Conservation (phyloP, 1,139 yeast genomes). For the Debaryomyces fabryi region DNA sequence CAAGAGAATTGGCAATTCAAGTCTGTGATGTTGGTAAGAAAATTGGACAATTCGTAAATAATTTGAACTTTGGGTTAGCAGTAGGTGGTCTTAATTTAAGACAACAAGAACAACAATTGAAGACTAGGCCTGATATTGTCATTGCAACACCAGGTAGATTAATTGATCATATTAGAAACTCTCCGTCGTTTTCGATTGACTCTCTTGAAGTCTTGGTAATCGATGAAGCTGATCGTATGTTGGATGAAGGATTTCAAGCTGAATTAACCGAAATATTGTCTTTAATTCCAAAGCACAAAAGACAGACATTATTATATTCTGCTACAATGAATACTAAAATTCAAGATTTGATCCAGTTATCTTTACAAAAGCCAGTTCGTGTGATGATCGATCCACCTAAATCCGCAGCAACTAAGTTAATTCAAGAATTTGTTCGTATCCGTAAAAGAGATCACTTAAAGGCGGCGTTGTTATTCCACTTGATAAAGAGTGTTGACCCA, state of each 20-base stretch:
- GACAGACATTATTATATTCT: conserved; percentile 92
- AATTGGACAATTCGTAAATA: conserved; percentile 73
- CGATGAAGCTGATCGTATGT: conserved; percentile 99
- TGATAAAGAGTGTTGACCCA: conserved; percentile 67
- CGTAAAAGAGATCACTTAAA: conserved; percentile 85
- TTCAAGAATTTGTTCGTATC: conserved; percentile 92
- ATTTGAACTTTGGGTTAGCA: conserved; percentile 84
- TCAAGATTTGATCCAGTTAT: conserved; percentile 82
- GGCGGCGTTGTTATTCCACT: conserved; percentile 76
- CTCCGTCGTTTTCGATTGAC: conserved; percentile 90
- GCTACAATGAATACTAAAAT: conserved; percentile 97
- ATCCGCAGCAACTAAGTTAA: conserved; percentile 82
- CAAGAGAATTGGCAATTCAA: conserved; percentile 97
- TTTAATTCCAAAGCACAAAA: conserved; percentile 76
- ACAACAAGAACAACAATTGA: conserved; percentile 92
- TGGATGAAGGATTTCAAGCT: conserved; percentile 97
- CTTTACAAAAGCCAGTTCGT: conserved; percentile 86
- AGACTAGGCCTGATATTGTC: conserved; percentile 90
- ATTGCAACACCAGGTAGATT: conserved; percentile 98
- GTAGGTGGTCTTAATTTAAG: conserved; percentile 97
- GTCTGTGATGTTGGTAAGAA: conserved; percentile 92
- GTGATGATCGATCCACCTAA: conserved; percentile 97
- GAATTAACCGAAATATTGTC: conserved; percentile 89
- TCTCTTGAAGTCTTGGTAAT: conserved; percentile 87
- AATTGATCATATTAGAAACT: conserved; percentile 93